Base-by-base conservation (phyloP, 2,329 filamentous ascomycete genomes). In the Colletotrichum tamarilloi region DNA sequence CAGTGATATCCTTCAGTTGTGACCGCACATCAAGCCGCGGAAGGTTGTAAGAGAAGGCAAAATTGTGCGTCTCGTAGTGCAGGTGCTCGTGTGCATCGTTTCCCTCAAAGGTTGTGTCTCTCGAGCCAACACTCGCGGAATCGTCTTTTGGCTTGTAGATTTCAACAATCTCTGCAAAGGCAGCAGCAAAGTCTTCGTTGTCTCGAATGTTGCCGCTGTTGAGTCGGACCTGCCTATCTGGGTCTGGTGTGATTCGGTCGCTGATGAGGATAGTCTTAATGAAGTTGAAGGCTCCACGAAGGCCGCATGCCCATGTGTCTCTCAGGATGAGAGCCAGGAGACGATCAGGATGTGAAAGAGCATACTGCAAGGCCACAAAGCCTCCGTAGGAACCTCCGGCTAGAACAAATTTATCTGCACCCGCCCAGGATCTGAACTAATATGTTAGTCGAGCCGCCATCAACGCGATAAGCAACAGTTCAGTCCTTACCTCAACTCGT, bases 321-420 rank as follows among this genome's bases (percentile, higher is more conserved):
- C 76, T 69, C 5, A 79, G 68, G 16, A 77, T 75, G 11, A 79
- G 66, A 4, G 73, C 78, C 5, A 74, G 74, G 9, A 78, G 67
- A 8, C 72, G 72, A 4, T 64, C 58, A 4, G 76, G 75, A 62
- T 75, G 74, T 4, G 59, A 66, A n/a, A 79, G 64, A 60, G 76
- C 77, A 52, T 78, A 78, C 14, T 73, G 72, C 12, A 78, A 49
- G 1, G 76, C 75, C 12, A 79, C 24, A 26, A 73, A 75, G 12
- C 76, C 78, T 9, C 77, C 77, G 35, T 78, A 79, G 3, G 77
- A 78, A 14, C 75, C 76, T 16, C 76, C 78, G 3, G 77, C 77
- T 2, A 79, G 75, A 14, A 77, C 59, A n/a, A 76, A 72, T 2
- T 49, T 76, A 5, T 77, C 75, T 5, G 70, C 76, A 5, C 74